Conservation (phyloP, 225 moss, liverwort and hornwort genomes). For the Pseudoscleropodium purum region DNA sequence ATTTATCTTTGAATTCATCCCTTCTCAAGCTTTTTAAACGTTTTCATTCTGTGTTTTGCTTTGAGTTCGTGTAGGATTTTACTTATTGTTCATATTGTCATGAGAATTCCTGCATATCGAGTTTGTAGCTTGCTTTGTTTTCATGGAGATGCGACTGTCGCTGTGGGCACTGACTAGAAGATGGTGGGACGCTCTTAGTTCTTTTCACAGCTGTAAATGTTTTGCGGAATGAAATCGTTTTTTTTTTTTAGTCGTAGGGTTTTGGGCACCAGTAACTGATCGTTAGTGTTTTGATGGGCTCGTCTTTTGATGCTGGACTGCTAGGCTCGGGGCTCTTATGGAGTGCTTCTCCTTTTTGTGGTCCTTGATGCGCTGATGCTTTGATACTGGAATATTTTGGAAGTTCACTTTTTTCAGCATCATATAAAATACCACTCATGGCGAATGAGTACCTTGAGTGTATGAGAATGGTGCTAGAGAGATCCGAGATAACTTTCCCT, state of each 20-base stretch:
- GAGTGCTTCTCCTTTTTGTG: rapidly evolving
- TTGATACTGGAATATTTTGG: neutral
- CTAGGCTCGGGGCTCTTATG: no score
- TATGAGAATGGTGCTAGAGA: neutral
- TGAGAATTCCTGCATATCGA: neutral
- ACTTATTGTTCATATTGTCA: rapidly evolving
- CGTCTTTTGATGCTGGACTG: neutral
- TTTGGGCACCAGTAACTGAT: no score
- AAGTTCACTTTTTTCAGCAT: neutral
- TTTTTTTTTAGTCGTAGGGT: neutral
- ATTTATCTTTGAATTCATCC: rapidly evolving
- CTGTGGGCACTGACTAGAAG: neutral
- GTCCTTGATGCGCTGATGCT: no score
- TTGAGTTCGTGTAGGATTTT: rapidly evolving
- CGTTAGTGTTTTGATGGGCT: rapidly evolving
- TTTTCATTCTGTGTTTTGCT: no score
- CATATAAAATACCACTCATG: neutral
- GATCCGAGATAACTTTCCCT: neutral
- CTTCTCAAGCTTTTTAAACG: rapidly evolving
- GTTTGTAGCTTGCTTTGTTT: slow-evolving; percentile 8
- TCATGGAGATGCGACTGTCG: neutral
- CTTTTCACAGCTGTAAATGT: rapidly evolving
- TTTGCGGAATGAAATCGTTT: neutral
- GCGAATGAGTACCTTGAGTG: neutral
- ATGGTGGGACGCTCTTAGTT: neutral